Base-by-base conservation (phyloP, 225 moss, liverwort and hornwort species). In the Marchantia polymorpha region DNA sequence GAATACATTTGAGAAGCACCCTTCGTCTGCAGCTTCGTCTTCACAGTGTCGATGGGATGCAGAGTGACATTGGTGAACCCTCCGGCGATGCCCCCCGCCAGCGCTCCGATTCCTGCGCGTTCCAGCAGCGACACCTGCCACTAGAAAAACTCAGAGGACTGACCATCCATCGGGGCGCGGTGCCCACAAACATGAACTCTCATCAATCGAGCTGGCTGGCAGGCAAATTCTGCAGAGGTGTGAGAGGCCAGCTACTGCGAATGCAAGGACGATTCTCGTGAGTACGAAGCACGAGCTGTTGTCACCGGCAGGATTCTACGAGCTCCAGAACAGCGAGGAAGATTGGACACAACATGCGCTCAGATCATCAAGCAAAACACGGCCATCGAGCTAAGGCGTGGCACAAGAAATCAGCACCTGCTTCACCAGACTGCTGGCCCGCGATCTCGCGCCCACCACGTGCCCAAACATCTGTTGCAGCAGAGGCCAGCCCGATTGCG, bases 21-120 rank as follows among this genome's bases (percentile, higher is more conserved):
- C 78, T 84, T 83, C 13, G 89, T 93, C 75, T 93, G 93, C 83
- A 93, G 78, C 84, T 93, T 93, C 26, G 93, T 93, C 88, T 93
- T 93, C 63, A 93, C 91, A 20, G 91, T 93, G 67, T 93, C 91
- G 52, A 93, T 93, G 10, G 91, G 93, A 80, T 93, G 93, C 12
- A 93, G 82, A 23, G 91, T 91, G 74, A 83, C 90, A 83, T 91
- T 93, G 39, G 91, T 91, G 47, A 93, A 89, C 19, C 93, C 91
- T 56, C 93, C 93, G 22, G 93, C 91, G 81, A 93, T 91, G 74
- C 91, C 93, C 64, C 93, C 93, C n/a, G 91, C 93, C 77, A 93
- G 52, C n/a, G 91, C 91, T 78, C 90, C 90, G 83, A 93, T 93
- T 82, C 91, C 89, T 16, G 93, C 91, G 83, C 93, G 85, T 78